Conservation (phyloP, 768 basidiomycete genomes). For the Amanita jacksonii region DNA sequence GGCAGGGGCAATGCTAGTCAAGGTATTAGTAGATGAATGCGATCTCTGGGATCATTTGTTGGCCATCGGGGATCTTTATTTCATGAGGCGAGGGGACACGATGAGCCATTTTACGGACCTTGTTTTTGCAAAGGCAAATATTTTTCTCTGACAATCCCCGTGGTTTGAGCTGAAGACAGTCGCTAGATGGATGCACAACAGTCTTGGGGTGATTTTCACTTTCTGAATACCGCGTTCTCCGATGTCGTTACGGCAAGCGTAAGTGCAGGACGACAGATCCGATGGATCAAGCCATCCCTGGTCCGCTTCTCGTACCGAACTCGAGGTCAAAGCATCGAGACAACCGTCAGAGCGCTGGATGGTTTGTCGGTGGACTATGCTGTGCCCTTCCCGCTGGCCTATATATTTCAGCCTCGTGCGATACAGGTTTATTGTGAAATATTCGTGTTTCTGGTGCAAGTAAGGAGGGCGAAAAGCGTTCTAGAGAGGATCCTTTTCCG, state of each 20-base stretch:
- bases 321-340: conserved; percentile 35
- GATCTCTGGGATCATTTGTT: conserved; percentile 50
- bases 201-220: conserved; percentile 76
- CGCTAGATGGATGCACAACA: conserved; percentile 65
- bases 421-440: conserved; percentile 54
- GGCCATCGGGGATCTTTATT: conserved; percentile 57
- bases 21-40: conserved; percentile 60
- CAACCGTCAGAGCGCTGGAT: conserved; percentile 56
- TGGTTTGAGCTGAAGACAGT: neutral
- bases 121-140: conserved; percentile 61
- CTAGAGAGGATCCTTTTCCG: conserved; percentile 64
- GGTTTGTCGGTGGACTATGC: conserved; percentile 71
- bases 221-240: conserved; percentile 67
- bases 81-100: conserved; percentile 73
- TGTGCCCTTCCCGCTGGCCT: conserved; percentile 72
- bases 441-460: conserved; percentile 65
- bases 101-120: conserved; percentile 66
- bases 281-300: conserved; percentile 58
- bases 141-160: neutral
- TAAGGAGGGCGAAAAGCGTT: conserved; percentile 61
- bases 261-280: conserved; percentile 23
- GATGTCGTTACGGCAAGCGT: conserved; percentile 48
- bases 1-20: conserved; percentile 42
- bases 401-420: conserved; percentile 54
- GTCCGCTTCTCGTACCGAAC: conserved; percentile 60